Conservation (phyloP, 352 stramenopile genomes). For the Pythium scleroteichum region DNA sequence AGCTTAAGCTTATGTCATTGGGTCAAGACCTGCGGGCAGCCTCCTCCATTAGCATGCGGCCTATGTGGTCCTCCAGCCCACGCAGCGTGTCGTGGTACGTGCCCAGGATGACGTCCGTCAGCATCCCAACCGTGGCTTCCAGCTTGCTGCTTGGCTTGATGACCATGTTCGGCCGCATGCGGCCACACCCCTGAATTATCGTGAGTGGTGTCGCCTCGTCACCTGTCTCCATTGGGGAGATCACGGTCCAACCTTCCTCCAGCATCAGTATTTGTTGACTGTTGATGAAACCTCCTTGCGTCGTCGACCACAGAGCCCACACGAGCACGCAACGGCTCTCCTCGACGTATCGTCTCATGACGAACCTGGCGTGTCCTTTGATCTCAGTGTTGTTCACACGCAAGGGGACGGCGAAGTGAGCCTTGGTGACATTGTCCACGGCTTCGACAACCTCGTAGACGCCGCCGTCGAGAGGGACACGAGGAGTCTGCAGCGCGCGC, state of each 20-base stretch:
- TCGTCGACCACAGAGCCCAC: conserved; percentile 9
- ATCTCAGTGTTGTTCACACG: not conserved
- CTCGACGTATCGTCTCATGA: conserved; percentile 5
- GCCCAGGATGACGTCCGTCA: conserved; percentile 15
- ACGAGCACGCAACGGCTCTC: conserved; percentile 2
- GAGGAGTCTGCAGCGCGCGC: not conserved
- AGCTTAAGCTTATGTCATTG: not conserved
- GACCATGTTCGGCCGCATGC: conserved; percentile 1
- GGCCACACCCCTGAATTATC: conserved; percentile 3
- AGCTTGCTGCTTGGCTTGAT: not conserved
- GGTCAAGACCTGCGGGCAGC: not conserved
- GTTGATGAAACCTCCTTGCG: not conserved
- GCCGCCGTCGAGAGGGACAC: conserved; percentile 3
- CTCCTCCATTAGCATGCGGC: conserved; percentile 17
- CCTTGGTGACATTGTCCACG: not conserved
- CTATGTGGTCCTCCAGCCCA: conserved; percentile 7
- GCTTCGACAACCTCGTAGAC: conserved; percentile 15
- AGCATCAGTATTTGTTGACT: conserved; percentile 2
- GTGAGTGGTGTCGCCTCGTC: not conserved
- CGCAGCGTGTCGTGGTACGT: conserved; percentile 13
- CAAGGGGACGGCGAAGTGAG: conserved; percentile 2
- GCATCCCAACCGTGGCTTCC: conserved; percentile 1
- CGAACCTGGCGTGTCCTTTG: not conserved
- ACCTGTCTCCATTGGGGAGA: not conserved
- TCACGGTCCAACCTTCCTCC: conserved; percentile 10